phyloP scores from a whole-genome alignment of 768 basidiomycete genomes.

The Ephemerocybe angulata region DNA sequence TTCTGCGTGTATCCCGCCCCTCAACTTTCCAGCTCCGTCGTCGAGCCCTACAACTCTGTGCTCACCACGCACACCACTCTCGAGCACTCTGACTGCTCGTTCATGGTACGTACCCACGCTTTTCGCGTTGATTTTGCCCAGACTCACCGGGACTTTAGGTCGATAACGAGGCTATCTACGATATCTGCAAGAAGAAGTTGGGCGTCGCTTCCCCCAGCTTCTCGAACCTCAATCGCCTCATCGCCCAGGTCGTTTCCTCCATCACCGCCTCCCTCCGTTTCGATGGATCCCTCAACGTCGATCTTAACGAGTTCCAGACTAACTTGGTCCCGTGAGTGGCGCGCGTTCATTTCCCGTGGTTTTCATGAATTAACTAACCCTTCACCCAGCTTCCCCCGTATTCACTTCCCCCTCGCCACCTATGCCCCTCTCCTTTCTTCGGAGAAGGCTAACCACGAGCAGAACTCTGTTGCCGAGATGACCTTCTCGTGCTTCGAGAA shows the following conservation, averaged over 20 bases:
- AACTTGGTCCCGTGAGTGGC: conserved; percentile 88
- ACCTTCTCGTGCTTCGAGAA: conserved; percentile 96
- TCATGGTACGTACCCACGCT: conserved; percentile 65
- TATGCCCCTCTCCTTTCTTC: conserved; percentile 90
- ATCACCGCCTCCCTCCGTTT: conserved; percentile 96
- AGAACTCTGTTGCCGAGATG: conserved; percentile 97
- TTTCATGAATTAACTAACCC: conserved; percentile 6
- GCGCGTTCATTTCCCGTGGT: not conserved
- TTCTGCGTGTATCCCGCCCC: conserved; percentile 93
- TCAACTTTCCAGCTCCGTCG: conserved; percentile 74
- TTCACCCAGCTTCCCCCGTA: conserved; percentile 79
- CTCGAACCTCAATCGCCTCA: conserved; percentile 90
- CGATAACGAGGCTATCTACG: conserved; percentile 95
- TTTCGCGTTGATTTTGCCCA: not conserved
- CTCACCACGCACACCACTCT: conserved; percentile 97
- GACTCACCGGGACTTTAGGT: conserved; percentile 36
- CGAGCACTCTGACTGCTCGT: conserved; percentile 98
- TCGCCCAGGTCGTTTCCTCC: conserved; percentile 97
- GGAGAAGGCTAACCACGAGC: conserved; percentile 95
- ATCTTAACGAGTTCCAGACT: conserved; percentile 97
- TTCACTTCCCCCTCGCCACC: conserved; percentile 96
- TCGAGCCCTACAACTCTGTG: conserved; percentile 97
- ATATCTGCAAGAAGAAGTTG: conserved; percentile 96
- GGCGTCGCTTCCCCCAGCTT: conserved; percentile 83
- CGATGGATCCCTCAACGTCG: conserved; percentile 95